phyloP scores from a whole-genome alignment of 768 basidiomycete species.

The Collybiopsis luxurians region DNA sequence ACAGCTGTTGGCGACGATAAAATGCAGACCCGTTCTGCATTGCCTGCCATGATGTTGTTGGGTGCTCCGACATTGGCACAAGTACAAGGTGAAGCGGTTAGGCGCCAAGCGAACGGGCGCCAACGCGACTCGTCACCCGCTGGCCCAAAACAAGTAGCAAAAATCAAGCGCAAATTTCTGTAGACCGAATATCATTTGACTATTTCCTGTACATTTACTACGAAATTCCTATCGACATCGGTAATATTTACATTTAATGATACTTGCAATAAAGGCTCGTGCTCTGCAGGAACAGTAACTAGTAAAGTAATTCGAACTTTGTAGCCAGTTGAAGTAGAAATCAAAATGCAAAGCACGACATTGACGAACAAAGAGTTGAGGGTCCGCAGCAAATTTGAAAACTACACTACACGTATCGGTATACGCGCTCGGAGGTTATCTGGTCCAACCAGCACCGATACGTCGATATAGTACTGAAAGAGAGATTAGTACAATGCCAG shows the following conservation, averaged over 20 bases:
- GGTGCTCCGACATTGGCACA: conserved; percentile 53
- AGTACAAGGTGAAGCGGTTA: not conserved
- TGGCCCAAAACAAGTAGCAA: too few relatives aligned
- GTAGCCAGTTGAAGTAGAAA: not conserved
- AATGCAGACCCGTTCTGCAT: conserved; percentile 87
- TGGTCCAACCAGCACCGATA: conserved; percentile 63
- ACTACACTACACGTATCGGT: conserved; percentile 55
- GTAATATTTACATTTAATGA: not conserved
- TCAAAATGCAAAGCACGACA: not conserved
- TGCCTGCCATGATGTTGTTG: conserved; percentile 85
- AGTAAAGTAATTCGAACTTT: not conserved
- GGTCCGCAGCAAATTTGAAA: not conserved
- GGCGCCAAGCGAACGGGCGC: too few relatives aligned
- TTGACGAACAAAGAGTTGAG: not conserved
- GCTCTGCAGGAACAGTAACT: not conserved
- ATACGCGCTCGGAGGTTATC: conserved; percentile 62
- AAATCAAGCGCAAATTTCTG: too few relatives aligned
- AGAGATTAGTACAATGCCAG: conserved; percentile 6
- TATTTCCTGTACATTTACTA: not conserved
- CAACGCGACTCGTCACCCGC: too few relatives aligned
- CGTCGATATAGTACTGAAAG: conserved; percentile 67
- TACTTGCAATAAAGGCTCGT: not conserved
- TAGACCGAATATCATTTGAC: too few relatives aligned
- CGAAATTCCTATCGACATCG: not conserved
- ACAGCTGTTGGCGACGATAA: conserved; percentile 83